Percentiles rank a stretch among this genome's conserved stretches.
phyloP scores from a whole-genome alignment of 1,284 basidiomycete species.

The Microbotryum saponariae region DNA sequence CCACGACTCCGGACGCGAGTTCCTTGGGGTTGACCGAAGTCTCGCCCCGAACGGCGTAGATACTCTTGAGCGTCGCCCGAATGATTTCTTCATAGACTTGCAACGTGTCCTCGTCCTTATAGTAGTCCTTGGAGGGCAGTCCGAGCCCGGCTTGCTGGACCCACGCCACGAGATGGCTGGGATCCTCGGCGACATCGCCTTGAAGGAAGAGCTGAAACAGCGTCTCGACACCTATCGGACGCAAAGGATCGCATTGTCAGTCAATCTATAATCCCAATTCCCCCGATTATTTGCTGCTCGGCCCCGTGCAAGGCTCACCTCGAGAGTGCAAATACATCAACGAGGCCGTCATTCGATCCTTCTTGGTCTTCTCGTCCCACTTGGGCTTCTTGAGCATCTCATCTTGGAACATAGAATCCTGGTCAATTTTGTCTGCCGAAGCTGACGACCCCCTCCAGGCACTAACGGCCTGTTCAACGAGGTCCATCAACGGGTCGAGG shows the following conservation, averaged over 20 bases:
- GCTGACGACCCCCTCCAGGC: constrained; percentile 37
- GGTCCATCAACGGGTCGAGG: constrained; percentile 43
- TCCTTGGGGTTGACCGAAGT: constrained; percentile 45
- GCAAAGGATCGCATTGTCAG: neutral
- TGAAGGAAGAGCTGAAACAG: constrained; percentile 74
- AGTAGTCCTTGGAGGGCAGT: constrained; percentile 87
- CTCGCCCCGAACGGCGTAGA: constrained; percentile 46
- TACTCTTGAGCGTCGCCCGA: constrained; percentile 26
- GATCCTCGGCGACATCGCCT: constrained; percentile 82
- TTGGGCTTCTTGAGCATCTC: constrained; percentile 29
- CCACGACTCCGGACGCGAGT: constrained; percentile 65
- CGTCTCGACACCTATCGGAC: constrained; percentile 57
- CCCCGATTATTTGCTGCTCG: neutral
- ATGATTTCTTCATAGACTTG: constrained; percentile 66
- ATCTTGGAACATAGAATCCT: constrained; percentile 11
- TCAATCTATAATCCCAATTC: neutral
- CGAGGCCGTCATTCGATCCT: constrained; percentile 62
- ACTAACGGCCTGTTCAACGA: constrained; percentile 42
- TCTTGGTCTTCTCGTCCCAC: constrained; percentile 30
- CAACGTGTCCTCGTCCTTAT: constrained; percentile 64
- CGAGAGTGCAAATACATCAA: constrained; percentile 78
- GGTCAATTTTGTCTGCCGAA: constrained; percentile 9
- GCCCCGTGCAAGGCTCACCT: constrained; percentile 46
- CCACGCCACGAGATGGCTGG: constrained; percentile 76
- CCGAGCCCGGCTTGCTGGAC: constrained; percentile 76